Conservation (phyloP, 106 monocot species). For the Dioscorea alata region DNA sequence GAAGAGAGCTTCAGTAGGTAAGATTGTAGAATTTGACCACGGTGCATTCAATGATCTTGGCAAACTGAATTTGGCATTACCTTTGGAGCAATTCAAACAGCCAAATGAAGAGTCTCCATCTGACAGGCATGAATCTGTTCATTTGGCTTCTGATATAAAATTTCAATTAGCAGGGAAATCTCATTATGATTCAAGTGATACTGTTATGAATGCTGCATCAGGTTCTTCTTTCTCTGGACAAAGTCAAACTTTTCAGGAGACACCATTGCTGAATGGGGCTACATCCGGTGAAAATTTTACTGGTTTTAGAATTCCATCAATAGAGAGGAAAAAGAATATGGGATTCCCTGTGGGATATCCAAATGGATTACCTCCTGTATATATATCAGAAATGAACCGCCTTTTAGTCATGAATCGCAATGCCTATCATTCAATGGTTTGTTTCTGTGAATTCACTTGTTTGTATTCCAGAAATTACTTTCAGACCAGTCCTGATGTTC, state of each 20-base stretch:
- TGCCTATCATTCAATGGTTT: conserved; percentile 32
- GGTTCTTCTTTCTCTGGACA: neutral
- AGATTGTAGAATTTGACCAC: neutral
- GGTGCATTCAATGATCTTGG: neutral
- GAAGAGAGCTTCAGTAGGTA: neutral
- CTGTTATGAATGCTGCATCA: neutral
- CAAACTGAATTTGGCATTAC: neutral
- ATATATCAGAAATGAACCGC: conserved; percentile 24
- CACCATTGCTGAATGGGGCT: neutral
- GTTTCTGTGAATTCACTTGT: neutral
- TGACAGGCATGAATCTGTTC: neutral
- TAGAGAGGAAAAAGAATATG: conserved; percentile 9
- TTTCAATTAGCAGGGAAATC: neutral
- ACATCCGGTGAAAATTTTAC: neutral
- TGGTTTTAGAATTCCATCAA: neutral
- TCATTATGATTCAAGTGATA: neutral
- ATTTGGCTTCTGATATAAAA: neutral
- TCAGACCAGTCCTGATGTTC: neutral
- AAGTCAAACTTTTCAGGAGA: neutral
- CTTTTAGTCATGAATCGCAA: conserved; percentile 23
- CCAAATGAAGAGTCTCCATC: neutral
- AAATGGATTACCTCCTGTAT: conserved; percentile 14
- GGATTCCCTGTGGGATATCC: no score
- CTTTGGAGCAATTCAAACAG: neutral
- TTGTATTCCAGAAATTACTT: neutral